Evolutionary conservation across 1,139 yeast species (phyloP).

Genomic region (Taphrina deformans): DNA sequence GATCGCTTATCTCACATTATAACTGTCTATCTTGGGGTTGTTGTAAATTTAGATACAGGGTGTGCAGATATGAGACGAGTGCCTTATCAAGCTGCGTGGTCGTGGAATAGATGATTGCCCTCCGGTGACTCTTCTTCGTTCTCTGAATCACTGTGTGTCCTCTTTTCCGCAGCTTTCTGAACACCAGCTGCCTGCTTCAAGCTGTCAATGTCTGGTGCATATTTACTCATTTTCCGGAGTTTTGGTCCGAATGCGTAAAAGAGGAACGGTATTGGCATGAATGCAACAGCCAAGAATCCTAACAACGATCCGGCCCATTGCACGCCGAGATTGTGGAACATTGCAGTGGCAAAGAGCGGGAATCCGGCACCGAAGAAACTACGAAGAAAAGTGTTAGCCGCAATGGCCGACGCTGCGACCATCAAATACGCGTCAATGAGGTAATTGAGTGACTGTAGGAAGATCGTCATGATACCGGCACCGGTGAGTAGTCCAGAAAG

Average conservation of each 20-base stretch:
- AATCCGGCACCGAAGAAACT: constrained; percentile 51
- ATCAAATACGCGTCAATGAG: constrained; percentile 56
- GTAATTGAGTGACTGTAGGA: constrained; percentile 53
- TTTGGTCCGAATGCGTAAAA: constrained; percentile 45
- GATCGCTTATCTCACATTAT: too few species aligned
- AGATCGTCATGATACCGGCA: constrained; percentile 36
- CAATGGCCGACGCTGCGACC: constrained; percentile 68
- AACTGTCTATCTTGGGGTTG: too few species aligned
- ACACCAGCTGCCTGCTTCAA: not conserved
- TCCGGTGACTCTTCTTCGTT: not conserved
- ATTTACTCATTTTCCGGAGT: constrained; percentile 6
- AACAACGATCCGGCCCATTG: constrained; percentile 62
- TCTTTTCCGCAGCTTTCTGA: not conserved
- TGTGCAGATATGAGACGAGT: too few species aligned
- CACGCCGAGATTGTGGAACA: constrained; percentile 55
- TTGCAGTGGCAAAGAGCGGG: constrained; percentile 37
- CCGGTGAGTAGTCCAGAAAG: constrained; percentile 38
- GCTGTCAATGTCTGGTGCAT: constrained; percentile 5
- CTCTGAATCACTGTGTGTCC: not conserved
- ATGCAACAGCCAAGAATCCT: constrained; percentile 51
- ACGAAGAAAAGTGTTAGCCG: constrained; percentile 62
- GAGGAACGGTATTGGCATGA: constrained; percentile 58
- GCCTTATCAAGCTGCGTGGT: not conserved
- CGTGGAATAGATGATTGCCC: not conserved
- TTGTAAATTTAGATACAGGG: too few species aligned